Base-by-base conservation (phyloP, 371 early-diverging fungal species). In the Blakeslea trispora region DNA sequence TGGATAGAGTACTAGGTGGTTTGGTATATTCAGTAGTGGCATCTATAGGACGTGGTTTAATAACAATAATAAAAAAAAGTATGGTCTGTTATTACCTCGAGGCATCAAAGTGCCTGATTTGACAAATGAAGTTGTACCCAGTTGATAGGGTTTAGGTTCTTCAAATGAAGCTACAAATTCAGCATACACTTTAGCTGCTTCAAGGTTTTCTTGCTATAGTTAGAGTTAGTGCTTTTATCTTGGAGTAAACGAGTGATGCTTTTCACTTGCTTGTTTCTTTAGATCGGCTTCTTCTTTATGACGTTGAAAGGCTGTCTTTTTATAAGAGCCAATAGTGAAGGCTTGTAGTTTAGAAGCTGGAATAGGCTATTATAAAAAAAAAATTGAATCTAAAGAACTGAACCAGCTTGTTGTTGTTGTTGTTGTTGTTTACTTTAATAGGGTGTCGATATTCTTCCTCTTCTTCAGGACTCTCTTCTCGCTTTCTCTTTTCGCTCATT, bases 91-190 rank as follows among this genome's bases (percentile, higher is more conserved):
- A 18, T 32, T 57, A 63, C 52, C 50, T 47, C 24, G 40, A 19
- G 57, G 52, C 19, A 45, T 39, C 13, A 59, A 47, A 1, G 85
- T 84, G 14, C 77, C 77, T 34, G 84, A 84, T 59, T 84, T 86
- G 24, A 90, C 84, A 79, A 88, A 89, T 18, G 72, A 64, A 42
- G 82, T 72, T 53, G 73, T 66, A 17, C 73, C 73, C 21, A 70
- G 57, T 40, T 64, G 66, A 37, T 81, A 84, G 15, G 64, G 44
- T 9, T 47, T 51, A n/a, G 72, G 64, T 37, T 85, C 84, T 53
- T 90, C 91, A 68, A 94, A 92, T 6, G 92, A 91, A 5, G 91
- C 91, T 5, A 91, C 88, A 72, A 94, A 93, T 32, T 92, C 92
- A 34, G 81, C 86, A 70, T 88, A 90, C 5, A 91, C 91, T 67